A percentile compares a stretch with the other conserved stretches of the same genome.
These are phyloP conservation scores for Cladosporium velox DNA, from an alignment of 2,329 filamentous ascomycete genomes.

Conservation along the genomic window DNA sequence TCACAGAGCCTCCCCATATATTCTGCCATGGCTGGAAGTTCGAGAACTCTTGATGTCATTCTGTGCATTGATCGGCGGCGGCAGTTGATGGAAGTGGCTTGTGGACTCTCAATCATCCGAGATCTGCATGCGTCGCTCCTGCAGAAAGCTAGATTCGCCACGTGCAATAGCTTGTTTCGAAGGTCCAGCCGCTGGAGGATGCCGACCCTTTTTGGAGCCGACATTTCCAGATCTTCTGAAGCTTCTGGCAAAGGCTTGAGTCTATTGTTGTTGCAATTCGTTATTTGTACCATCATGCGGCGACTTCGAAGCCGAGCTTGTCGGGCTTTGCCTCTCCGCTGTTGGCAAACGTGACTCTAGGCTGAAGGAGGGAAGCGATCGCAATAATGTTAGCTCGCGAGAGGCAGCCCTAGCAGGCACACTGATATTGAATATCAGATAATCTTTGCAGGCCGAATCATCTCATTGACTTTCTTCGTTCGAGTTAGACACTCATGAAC, in stretches of 20 bases:
- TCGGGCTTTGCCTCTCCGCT: neutral
- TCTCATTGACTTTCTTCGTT: too few relatives aligned
- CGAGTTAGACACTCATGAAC: too few relatives aligned
- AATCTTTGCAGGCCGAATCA: too few relatives aligned
- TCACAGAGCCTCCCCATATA: neutral
- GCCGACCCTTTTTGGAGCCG: neutral
- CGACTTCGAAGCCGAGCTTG: neutral
- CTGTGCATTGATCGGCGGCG: constrained; percentile 9
- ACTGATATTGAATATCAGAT: too few relatives aligned
- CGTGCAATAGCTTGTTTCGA: neutral
- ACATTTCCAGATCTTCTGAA: neutral
- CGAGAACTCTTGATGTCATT: constrained; percentile 12
- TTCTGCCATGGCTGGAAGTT: constrained; percentile 9
- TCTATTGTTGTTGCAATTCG: neutral
- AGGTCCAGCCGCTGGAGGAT: neutral
- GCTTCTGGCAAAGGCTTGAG: neutral
- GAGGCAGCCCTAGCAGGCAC: too few relatives aligned
- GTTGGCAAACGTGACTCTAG: too few relatives aligned
- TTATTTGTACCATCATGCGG: neutral
- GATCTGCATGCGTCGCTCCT: constrained; percentile 3
- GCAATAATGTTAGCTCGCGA: too few relatives aligned
- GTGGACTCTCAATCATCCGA: constrained; percentile 15
- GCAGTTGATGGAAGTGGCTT: constrained; percentile 1
- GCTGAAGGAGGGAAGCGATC: too few relatives aligned
- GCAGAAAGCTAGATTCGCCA: neutral